A percentile compares a stretch with the other conserved stretches of the same genome.
Conservation (phyloP, 1,284 basidiomycete species). For the Coniferiporia weirii region DNA sequence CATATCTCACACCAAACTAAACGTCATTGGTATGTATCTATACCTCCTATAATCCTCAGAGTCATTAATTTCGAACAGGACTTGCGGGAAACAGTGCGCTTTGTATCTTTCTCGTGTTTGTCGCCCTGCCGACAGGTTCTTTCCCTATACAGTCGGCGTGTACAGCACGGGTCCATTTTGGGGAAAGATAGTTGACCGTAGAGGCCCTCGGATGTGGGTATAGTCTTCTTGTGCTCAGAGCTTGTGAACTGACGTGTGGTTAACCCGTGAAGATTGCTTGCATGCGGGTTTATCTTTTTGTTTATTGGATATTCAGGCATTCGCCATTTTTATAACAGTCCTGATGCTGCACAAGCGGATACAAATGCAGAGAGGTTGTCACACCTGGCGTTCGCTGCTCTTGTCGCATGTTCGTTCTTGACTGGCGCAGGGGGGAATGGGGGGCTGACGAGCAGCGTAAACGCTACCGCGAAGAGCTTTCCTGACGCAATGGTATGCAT, state of each 20-base stretch:
- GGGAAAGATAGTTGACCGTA: conserved; percentile 62
- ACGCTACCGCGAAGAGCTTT: conserved; percentile 64
- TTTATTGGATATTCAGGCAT: conserved; percentile 66
- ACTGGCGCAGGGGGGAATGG: conserved; percentile 62
- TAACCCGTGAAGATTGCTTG: conserved; percentile 22
- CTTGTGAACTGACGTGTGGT: too few relatives aligned
- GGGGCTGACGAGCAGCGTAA: conserved; percentile 50
- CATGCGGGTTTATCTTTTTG: conserved; percentile 44
- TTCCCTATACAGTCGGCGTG: conserved; percentile 43
- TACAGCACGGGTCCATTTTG: conserved; percentile 59
- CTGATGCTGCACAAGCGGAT: background rate
- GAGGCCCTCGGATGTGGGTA: conserved; percentile 51
- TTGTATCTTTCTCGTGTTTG: background rate
- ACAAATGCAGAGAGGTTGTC: conserved; percentile 9
- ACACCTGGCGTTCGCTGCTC: conserved; percentile 29
- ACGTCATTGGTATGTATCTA: conserved; percentile 50
- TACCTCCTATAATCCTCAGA: background rate
- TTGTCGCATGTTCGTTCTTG: conserved; percentile 48
- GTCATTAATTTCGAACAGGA: conserved; percentile 8
- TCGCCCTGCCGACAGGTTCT: conserved; percentile 7
- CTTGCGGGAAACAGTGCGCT: conserved; percentile 58
- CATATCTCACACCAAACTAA: conserved; percentile 70
- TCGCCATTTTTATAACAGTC: conserved; percentile 50
- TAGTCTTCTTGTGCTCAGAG: background rate
- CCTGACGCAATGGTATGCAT: conserved; percentile 43